Evolutionary conservation across 306 rosid genomes (phyloP).

Genomic region (Lathyrus oleraceus): DNA sequence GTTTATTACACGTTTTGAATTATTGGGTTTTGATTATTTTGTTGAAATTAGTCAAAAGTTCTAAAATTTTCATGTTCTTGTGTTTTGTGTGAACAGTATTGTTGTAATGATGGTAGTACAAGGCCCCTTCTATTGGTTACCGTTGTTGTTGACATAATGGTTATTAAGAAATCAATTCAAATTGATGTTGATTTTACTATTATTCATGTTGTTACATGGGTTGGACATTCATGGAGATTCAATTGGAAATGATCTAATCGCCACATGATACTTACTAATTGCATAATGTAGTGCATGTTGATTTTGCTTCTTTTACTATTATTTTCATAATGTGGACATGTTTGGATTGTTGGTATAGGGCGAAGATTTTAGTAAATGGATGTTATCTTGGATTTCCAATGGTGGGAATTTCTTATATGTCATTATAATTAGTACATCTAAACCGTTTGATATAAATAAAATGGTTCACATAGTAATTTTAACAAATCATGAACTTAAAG

Average conservation of each 20-base stretch:
- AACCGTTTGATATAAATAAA: too few species aligned
- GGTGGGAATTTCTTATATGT: too few species aligned
- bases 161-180: conserved; percentile 59
- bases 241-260: conserved; percentile 60
- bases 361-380: too few species aligned
- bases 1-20: background rate
- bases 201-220: conserved; percentile 82
- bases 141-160: conserved; percentile 83
- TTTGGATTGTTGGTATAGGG: too few species aligned
- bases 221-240: conserved; percentile 88
- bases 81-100: conserved; percentile 51
- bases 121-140: conserved; percentile 74
- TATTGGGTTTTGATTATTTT: conserved; percentile 20
- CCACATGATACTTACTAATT: conserved; percentile 42
- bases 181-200: conserved; percentile 59
- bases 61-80: background rate
- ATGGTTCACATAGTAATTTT: background rate
- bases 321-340: too few species aligned
- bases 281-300: too few species aligned
- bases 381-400: too few species aligned
- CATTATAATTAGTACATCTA: too few species aligned
- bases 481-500: background rate
- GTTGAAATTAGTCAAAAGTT: conserved; percentile 5
- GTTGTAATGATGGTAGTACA: conserved; percentile 60
- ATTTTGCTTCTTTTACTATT: too few species aligned